Percentiles rank a stretch among this genome's conserved stretches.
Evolutionary conservation across 306 rosid species (phyloP).

Genomic region (Luffa aegyptiaca): DNA sequence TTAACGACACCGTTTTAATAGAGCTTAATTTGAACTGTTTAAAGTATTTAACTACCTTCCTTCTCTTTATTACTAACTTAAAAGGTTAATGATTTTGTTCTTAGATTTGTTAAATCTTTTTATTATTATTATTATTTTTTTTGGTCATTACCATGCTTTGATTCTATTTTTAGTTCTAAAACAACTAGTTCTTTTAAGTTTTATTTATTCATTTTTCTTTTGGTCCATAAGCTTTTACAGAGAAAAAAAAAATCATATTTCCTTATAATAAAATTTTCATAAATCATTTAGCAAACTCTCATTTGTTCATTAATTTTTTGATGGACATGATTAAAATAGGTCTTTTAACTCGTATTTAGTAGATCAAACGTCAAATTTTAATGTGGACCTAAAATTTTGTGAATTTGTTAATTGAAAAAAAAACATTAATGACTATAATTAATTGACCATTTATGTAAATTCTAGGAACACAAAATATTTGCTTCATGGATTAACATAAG

Average conservation of each 20-base stretch:
- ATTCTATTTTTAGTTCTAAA: background rate
- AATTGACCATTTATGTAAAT: background rate
- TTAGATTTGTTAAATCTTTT: background rate
- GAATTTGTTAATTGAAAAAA: background rate
- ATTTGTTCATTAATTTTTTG: background rate
- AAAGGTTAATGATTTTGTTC: background rate
- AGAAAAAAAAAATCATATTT: background rate
- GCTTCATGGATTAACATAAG: background rate
- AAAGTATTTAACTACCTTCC: background rate
- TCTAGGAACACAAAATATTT: background rate
- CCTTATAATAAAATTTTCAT: background rate
- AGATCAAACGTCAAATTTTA: background rate
- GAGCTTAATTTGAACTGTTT: background rate
- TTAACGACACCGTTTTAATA: background rate
- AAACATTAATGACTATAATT: background rate
- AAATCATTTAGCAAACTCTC: background rate
- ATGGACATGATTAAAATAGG: background rate
- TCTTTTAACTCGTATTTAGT: background rate
- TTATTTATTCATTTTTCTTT: background rate
- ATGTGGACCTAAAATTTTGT: background rate
- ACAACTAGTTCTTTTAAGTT: background rate
- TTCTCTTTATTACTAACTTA: background rate
- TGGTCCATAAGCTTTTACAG: background rate
- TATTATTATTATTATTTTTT: background rate
- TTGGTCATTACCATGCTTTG: background rate